Conservation (phyloP, 2,329 filamentous ascomycete species). For the Blastomyces emzantsi region DNA sequence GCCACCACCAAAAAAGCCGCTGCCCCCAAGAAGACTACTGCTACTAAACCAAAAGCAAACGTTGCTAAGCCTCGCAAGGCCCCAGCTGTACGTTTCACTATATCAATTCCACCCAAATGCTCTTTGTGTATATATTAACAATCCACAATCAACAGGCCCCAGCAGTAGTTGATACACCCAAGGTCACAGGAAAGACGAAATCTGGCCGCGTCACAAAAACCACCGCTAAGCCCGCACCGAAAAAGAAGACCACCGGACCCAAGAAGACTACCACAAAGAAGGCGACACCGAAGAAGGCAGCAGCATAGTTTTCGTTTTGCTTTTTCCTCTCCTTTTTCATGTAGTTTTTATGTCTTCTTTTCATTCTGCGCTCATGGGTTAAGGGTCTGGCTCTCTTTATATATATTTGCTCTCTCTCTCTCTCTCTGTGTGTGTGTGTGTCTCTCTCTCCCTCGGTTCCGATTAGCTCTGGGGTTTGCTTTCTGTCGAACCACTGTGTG, state of each 20-base stretch:
- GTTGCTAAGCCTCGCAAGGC: conserved; percentile 48
- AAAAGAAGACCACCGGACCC: conserved; percentile 34
- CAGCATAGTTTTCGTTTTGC: conserved; percentile 21
- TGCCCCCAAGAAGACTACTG: conserved; percentile 43
- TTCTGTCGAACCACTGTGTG: background rate
- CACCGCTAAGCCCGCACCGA: conserved; percentile 36
- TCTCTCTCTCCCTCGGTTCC: conserved; percentile 5
- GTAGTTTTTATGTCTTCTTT: conserved; percentile 23
- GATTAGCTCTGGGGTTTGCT: conserved; percentile 11
- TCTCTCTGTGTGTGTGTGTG: background rate
- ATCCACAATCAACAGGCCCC: conserved; percentile 42
- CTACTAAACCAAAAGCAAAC: conserved; percentile 46
- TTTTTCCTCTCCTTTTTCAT: conserved; percentile 18
- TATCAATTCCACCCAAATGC: background rate
- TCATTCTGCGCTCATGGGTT: conserved; percentile 16
- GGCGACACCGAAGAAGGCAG: conserved; percentile 39
- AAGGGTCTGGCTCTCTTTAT: conserved; percentile 4
- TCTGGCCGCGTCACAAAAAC: conserved; percentile 73
- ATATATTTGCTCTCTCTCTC: conserved; percentile 6
- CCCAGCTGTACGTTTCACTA: conserved; percentile 27
- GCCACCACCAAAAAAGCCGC: conserved; percentile 39
- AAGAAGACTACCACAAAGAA: conserved; percentile 37
- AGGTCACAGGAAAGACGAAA: conserved; percentile 72
- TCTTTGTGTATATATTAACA: background rate
- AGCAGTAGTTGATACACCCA: conserved; percentile 59